These are phyloP conservation scores for Beauveria scarabaeidicola DNA, from an alignment of 2,329 filamentous ascomycete species.

Conservation along the genomic window DNA sequence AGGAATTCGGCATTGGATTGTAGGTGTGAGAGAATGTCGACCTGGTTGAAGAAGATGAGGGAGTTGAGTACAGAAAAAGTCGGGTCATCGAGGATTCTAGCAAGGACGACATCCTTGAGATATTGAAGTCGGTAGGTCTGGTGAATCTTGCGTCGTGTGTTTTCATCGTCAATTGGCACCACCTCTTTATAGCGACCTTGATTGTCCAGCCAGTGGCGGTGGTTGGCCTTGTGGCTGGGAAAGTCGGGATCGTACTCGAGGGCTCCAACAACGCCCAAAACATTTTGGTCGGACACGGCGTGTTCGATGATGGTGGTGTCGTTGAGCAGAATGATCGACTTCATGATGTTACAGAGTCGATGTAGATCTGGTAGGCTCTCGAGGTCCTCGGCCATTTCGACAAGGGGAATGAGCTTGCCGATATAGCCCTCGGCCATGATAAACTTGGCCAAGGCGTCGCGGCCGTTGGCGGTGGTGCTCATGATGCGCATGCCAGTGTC, in stretches of 20 bases:
- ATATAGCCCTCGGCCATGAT: conserved; percentile 84
- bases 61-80: conserved; percentile 97
- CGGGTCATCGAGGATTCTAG: conserved; percentile 90
- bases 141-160: conserved; percentile 83
- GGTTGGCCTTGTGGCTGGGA: conserved; percentile 93
- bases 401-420: conserved; percentile 72
- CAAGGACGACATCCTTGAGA: conserved; percentile 95
- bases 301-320: conserved; percentile 92
- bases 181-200: conserved; percentile 93
- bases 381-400: conserved; percentile 83
- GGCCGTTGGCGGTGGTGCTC: conserved; percentile 63
- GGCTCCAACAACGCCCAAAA: conserved; percentile 88
- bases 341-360: conserved; percentile 94
- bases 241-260: conserved; percentile 98
- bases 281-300: conserved; percentile 80
- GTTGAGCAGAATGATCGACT: conserved; percentile 87
- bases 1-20: conserved; percentile 72
- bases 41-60: conserved; percentile 97
- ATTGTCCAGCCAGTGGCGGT: conserved; percentile 84
- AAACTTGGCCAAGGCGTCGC: conserved; percentile 81
- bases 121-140: conserved; percentile 95
- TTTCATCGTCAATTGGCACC: conserved; percentile 76
- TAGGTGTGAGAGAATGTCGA: conserved; percentile 94
- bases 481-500: conserved; percentile 76
- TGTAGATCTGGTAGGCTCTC: conserved; percentile 83